Evolutionary conservation across 208 protist species (phyloP).

Genomic region (Crithidia expoeki): DNA sequence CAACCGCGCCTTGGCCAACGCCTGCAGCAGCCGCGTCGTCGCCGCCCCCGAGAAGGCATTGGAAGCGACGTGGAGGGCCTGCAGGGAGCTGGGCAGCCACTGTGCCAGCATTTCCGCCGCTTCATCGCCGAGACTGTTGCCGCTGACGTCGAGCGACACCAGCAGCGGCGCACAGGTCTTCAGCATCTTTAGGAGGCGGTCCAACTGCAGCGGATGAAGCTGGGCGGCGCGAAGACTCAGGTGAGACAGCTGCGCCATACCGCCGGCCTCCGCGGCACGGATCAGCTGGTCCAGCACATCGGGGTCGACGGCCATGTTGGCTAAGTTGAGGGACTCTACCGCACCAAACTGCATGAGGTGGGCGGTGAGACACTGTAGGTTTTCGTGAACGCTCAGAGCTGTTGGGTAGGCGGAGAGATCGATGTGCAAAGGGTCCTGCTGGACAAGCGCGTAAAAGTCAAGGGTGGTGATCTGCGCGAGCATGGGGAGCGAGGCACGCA

Average conservation of each 20-base stretch:
- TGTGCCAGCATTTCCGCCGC: conserved; percentile 27
- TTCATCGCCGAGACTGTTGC: conserved; percentile 52
- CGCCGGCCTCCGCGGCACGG: conserved; percentile 9
- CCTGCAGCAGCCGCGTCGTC: conserved; percentile 13
- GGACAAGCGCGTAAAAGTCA: conserved; percentile 27
- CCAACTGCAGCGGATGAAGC: conserved; percentile 16
- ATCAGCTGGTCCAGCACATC: conserved; percentile 22
- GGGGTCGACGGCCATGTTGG: conserved; percentile 4
- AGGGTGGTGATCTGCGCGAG: conserved; percentile 18
- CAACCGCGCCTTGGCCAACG: conserved; percentile 5
- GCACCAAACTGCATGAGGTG: conserved; percentile 40
- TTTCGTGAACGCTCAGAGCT: conserved; percentile 30
- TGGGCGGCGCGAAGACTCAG: conserved; percentile 31
- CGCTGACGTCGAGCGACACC: conserved; percentile 50
- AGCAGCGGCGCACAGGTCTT: conserved; percentile 31
- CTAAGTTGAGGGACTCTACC: conserved; percentile 28
- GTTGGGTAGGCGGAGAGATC: conserved; percentile 34
- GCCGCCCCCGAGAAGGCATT: conserved; percentile 28
- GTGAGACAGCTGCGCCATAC: conserved; percentile 13
- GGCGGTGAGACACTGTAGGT: conserved; percentile 32
- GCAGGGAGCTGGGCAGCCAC: conserved; percentile 23
- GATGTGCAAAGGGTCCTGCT: conserved; percentile 38
- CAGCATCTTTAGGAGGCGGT: conserved; percentile 17
- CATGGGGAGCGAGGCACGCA: conserved; percentile 8
- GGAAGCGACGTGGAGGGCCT: conserved; percentile 33